Evolutionary conservation across 2,329 filamentous ascomycete species (phyloP), one percentile per base, ranked within the genome.

Genomic region (Didymellaceae sp.): DNA sequence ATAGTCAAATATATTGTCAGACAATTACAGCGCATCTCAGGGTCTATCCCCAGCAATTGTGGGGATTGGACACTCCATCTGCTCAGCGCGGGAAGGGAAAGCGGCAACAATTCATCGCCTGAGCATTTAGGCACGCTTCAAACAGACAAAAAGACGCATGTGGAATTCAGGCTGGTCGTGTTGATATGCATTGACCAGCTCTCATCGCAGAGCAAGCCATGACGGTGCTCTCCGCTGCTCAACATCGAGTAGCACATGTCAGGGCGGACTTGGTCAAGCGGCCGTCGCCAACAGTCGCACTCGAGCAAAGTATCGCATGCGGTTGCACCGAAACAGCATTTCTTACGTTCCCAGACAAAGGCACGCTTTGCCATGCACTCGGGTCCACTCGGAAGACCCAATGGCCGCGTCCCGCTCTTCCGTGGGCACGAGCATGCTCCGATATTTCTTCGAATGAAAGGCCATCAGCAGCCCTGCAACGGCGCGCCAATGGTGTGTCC

Each of bases 391-490:
- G 59, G 58, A 51, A 58, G 48, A 30, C 48, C 43, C 49, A 55
- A 51, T 55, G 52, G 51, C 49, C 54, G 55, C 42, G 22, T 38
- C 57, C 62, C 62, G 59, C 55, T 59, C 49, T 63, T 50, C 62
- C 61, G 59, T 48, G 30, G 45, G 53, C 45, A 54, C 55, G 47
- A 49, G 55, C 57, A 53, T 38, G 51, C 37, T 45, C 51, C 47
- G 56, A 35, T 35, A 50, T 55, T 53, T 51, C 18, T 13, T 52
- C 43, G 48, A 52, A 31, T 37, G 38, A 45, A 50, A 51, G 37
- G 59, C 49, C 55, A 52, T 49, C 40, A 42, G 43, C 51, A 49
- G 48, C 41, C 47, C 44, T 54, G 52, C 43, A 54, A 31, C 43
- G 48, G 47, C 43, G 45, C 44, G 51, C 55, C 54, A 46, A 60